A percentile compares a stretch with the other conserved stretches of the same genome.
These are phyloP conservation scores for Cercospora berteroae DNA, from an alignment of 2,329 filamentous ascomycete genomes.

Conservation along the genomic window DNA sequence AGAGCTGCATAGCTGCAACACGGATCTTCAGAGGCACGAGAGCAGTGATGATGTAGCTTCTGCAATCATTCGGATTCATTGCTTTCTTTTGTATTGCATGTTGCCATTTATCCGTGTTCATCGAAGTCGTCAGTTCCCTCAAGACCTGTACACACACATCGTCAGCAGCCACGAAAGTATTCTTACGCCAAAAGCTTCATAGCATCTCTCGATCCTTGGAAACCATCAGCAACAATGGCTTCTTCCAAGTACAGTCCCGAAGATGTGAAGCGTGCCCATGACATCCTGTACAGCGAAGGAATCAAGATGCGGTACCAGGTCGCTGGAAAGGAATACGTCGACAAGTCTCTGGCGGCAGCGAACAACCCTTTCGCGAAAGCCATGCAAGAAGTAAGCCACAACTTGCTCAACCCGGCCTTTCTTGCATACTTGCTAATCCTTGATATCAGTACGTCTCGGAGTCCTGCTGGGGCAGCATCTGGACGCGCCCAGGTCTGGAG, in stretches of 20 bases:
- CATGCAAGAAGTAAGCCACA: conserved; percentile 55
- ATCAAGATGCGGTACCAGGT: conserved; percentile 60
- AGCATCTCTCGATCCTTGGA: neutral
- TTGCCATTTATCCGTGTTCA: neutral
- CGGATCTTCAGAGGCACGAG: neutral
- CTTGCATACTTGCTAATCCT: neutral
- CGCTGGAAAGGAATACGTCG: conserved; percentile 61
- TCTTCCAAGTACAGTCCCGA: conserved; percentile 27
- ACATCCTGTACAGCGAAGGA: conserved; percentile 60
- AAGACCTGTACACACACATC: neutral
- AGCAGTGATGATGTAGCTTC: conserved; percentile 1
- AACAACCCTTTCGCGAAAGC: conserved; percentile 59
- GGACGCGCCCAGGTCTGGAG: conserved; percentile 62
- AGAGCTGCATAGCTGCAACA: neutral
- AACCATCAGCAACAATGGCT: conserved; percentile 19
- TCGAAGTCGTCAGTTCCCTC: neutral
- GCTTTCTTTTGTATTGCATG: neutral
- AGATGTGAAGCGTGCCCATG: conserved; percentile 45
- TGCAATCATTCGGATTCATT: neutral
- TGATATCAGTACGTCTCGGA: conserved; percentile 54
- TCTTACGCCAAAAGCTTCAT: neutral
- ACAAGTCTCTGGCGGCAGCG: conserved; percentile 55
- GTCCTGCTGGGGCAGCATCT: conserved; percentile 63
- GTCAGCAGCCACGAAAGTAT: neutral
- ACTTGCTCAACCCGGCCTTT: neutral